These are phyloP conservation scores for Cyberlindnera maritima DNA, from an alignment of 805 yeast genomes.

Conservation along the genomic window DNA sequence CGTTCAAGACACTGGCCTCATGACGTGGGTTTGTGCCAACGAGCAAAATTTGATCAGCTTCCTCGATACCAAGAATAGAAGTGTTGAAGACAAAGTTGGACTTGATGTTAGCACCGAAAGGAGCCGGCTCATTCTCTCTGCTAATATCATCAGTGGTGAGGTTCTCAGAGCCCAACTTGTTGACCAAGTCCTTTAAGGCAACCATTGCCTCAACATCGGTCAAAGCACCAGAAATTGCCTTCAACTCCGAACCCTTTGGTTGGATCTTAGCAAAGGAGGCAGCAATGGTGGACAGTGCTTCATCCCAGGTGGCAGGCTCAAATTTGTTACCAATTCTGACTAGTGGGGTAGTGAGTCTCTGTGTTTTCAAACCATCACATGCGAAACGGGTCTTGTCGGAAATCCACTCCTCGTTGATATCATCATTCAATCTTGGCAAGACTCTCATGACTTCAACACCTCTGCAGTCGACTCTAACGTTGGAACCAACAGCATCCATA, in stretches of 20 bases:
- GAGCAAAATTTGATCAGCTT: constrained; percentile 75
- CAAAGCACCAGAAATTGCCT: constrained; percentile 80
- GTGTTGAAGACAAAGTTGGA: constrained; percentile 81
- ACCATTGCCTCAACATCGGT: constrained; percentile 82
- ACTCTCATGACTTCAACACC: constrained; percentile 88
- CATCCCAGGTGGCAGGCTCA: constrained; percentile 82
- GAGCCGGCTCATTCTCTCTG: constrained; percentile 45
- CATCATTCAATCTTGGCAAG: constrained; percentile 82
- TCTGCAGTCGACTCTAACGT: constrained; percentile 79
- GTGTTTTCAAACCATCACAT: constrained; percentile 81
- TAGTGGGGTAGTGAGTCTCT: constrained; percentile 79
- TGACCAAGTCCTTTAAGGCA: constrained; percentile 74
- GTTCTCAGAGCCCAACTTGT: constrained; percentile 78
- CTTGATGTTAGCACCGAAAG: constrained; percentile 71
- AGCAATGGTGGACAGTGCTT: constrained; percentile 69
- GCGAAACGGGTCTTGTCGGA: constrained; percentile 86
- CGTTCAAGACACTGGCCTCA: constrained; percentile 85
- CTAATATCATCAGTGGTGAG: constrained; percentile 63
- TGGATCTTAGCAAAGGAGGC: constrained; percentile 52
- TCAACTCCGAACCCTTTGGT: constrained; percentile 68
- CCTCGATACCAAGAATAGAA: constrained; percentile 73
- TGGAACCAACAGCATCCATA: constrained; percentile 78
- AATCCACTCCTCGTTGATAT: constrained; percentile 88
- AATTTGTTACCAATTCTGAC: constrained; percentile 67
- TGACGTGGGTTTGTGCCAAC: constrained; percentile 87